Evolutionary conservation across 495 filamentous ascomycete genomes (phyloP).

Genomic region (Hypoxylon perforatum): DNA sequence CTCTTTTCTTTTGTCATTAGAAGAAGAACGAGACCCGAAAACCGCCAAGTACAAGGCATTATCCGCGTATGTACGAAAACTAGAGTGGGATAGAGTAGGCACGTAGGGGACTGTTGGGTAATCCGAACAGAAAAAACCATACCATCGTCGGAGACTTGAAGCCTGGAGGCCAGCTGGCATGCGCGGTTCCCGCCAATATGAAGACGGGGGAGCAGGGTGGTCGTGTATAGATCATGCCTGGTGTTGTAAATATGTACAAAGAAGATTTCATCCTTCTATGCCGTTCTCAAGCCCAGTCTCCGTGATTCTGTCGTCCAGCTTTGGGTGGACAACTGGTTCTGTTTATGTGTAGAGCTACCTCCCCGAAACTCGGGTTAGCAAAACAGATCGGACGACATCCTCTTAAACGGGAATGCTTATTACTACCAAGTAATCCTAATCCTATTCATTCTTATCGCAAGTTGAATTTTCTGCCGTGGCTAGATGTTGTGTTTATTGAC

Average conservation of each 20-base stretch:
- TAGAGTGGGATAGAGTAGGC: constrained; percentile 37
- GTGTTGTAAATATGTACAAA: constrained; percentile 52
- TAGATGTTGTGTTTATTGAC: no score
- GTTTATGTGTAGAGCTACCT: no score
- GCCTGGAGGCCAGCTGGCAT: constrained; percentile 21
- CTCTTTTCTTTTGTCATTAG: constrained; percentile 55
- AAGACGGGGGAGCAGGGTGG: constrained; percentile 15
- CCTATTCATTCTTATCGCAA: no score
- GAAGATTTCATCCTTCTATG: constrained; percentile 37
- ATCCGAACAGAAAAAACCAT: constrained; percentile 34
- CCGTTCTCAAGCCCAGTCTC: constrained; percentile 28
- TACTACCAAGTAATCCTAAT: no score
- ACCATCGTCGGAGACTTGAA: constrained; percentile 25
- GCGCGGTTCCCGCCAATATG: constrained; percentile 10
- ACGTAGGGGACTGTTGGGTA: constrained; percentile 27
- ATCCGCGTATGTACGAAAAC: constrained; percentile 29
- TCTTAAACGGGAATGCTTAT: no score
- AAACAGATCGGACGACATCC: no score
- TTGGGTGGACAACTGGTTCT: neutral
- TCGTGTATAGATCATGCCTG: constrained; percentile 13
- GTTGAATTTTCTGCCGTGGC: no score
- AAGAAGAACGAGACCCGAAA: constrained; percentile 22
- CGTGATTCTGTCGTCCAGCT: neutral
- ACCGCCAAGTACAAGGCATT: constrained; percentile 32
- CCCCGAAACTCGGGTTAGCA: no score